Evolutionary conservation across 306 rosid species (phyloP).

Genomic region (Mimosa bimucronata): DNA sequence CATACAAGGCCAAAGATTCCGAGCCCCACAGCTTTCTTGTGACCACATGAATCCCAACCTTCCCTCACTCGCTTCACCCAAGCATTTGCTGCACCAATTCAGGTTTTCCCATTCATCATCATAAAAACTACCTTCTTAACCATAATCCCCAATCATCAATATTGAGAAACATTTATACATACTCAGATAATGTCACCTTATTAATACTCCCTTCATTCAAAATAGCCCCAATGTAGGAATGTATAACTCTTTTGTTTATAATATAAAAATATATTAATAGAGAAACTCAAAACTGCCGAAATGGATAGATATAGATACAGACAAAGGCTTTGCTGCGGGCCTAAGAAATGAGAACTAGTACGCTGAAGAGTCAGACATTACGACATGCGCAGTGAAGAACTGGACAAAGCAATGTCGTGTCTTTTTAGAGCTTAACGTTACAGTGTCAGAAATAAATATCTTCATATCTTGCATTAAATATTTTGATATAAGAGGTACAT

Average conservation of each 20-base stretch:
- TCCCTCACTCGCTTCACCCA: slow-evolving; percentile 65
- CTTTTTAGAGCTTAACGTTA: background rate
- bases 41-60: slow-evolving; percentile 77
- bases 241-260: background rate
- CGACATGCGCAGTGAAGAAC: background rate
- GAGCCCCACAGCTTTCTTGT: slow-evolving; percentile 60
- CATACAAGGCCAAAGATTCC: slow-evolving; percentile 58
- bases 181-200: background rate
- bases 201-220: background rate
- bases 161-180: background rate
- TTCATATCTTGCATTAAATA: slow-evolving; percentile 15
- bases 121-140: background rate
- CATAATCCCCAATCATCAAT: background rate
- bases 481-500: background rate
- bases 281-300: background rate
- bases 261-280: background rate
- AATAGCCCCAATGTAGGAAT: background rate
- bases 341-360: background rate
- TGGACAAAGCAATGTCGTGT: slow-evolving; percentile 6
- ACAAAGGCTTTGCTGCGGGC: slow-evolving; percentile 16
- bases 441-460: background rate
- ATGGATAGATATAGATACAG: background rate
- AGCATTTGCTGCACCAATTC: slow-evolving; percentile 49
- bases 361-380: slow-evolving; percentile 10
- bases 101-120: background rate